Evolutionary conservation across 306 rosid species (phyloP).

Genomic region (Cicer chorassanicum): DNA sequence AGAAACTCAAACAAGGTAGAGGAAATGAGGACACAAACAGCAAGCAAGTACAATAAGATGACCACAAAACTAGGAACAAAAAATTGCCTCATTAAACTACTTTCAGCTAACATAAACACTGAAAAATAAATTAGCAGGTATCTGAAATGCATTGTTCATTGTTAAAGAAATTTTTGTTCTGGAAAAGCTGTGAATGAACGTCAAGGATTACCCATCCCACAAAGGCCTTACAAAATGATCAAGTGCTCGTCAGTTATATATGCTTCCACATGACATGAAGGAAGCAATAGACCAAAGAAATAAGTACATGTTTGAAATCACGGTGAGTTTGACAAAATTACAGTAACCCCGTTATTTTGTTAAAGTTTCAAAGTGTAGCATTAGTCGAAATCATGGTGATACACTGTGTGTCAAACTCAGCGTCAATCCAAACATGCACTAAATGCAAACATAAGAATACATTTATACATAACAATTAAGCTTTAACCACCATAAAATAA

Average conservation of each 20-base stretch:
- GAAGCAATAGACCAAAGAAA: too few relatives aligned
- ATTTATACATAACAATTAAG: conserved; percentile 14
- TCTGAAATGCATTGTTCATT: conserved; percentile 11
- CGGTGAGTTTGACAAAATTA: too few relatives aligned
- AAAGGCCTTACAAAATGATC: conserved; percentile 3
- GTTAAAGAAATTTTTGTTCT: not conserved
- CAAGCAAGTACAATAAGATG: not conserved
- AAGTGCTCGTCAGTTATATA: conserved; percentile 25
- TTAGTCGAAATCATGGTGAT: too few relatives aligned
- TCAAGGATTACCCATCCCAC: conserved; percentile 6
- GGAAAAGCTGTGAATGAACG: conserved; percentile 13
- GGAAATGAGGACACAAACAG: conserved; percentile 10
- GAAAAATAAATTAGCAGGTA: not conserved
- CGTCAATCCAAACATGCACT: too few relatives aligned
- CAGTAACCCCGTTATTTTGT: too few relatives aligned
- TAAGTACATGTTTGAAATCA: too few relatives aligned
- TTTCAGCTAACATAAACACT: not conserved
- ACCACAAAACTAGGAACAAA: conserved; percentile 11
- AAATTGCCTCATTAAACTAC: not conserved
- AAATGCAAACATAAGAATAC: not conserved
- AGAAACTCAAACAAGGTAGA: conserved; percentile 27
- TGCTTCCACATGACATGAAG: not conserved
- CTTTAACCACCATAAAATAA: not conserved
- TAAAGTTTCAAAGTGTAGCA: too few relatives aligned
- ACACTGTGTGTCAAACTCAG: too few relatives aligned